These are phyloP conservation scores for Diospyros lotus DNA, from an alignment of 148 eudicot species.

Conservation along the genomic window DNA sequence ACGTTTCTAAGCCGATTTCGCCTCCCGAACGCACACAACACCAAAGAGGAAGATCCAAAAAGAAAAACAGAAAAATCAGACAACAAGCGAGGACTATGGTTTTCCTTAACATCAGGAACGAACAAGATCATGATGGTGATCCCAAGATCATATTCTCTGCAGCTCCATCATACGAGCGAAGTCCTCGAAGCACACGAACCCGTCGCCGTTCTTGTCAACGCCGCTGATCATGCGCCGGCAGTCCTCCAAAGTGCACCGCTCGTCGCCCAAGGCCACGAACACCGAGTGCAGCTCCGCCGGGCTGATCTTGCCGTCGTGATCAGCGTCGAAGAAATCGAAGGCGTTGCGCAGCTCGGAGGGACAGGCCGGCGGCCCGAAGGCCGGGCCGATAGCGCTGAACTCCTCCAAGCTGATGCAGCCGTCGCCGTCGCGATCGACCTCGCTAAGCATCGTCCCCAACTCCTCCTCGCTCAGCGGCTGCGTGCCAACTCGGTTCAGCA, in stretches of 20 bases:
- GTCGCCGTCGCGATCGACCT: slow-evolving; percentile 61
- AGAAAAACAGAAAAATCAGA: too few relatives aligned
- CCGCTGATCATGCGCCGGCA: slow-evolving; percentile 68
- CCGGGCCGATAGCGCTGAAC: slow-evolving; percentile 47
- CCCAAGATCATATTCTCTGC: slow-evolving; percentile 8
- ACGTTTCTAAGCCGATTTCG: background rate
- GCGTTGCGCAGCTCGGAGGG: slow-evolving; percentile 51
- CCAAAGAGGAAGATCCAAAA: background rate
- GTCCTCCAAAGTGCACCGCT: slow-evolving; percentile 64
- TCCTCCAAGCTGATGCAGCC: slow-evolving; percentile 67
- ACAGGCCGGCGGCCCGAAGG: slow-evolving; percentile 46
- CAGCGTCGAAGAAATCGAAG: slow-evolving; percentile 64
- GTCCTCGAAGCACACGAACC: slow-evolving; percentile 81
- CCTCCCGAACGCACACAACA: background rate
- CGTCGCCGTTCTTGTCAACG: slow-evolving; percentile 63
- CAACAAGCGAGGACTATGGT: too few relatives aligned
- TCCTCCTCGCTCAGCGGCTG: slow-evolving; percentile 46
- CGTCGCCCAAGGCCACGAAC: slow-evolving; percentile 52
- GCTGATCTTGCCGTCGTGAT: slow-evolving; percentile 68
- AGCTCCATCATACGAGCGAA: slow-evolving; percentile 72
- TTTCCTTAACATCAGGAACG: slow-evolving; percentile 1
- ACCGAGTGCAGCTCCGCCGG: slow-evolving; percentile 65
- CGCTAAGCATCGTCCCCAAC: slow-evolving; percentile 43
- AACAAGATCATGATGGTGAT: background rate
- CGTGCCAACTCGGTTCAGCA: slow-evolving; percentile 42